Evolutionary conservation across 2,329 filamentous ascomycete species (phyloP).

Genomic region (Diaporthe vaccinii): DNA sequence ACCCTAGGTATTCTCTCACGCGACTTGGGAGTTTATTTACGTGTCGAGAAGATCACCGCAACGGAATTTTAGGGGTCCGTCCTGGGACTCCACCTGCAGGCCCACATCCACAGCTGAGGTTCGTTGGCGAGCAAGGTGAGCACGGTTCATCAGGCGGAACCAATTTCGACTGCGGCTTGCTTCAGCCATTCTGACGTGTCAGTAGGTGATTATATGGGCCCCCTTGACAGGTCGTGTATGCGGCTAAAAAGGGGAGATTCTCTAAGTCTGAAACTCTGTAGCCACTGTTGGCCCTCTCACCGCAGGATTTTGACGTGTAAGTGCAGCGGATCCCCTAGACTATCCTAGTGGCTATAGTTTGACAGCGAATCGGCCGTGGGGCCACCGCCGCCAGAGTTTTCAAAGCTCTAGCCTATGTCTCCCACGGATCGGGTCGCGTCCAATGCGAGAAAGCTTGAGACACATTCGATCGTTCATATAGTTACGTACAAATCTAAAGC

Average conservation of each 20-base stretch:
- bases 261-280: constrained; percentile 18
- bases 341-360: constrained; percentile 27
- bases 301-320: constrained; percentile 30
- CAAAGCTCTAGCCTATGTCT: not conserved
- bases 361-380: constrained; percentile 29
- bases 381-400: constrained; percentile 26
- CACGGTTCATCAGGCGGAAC: constrained; percentile 33
- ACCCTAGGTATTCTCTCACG: not conserved
- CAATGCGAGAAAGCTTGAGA: not conserved
- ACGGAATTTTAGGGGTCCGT: constrained; percentile 33
- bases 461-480: not conserved
- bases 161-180: constrained; percentile 1
- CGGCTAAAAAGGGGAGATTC: constrained; percentile 29
- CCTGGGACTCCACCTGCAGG: constrained; percentile 22
- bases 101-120: constrained; percentile 32
- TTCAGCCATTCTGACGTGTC: constrained; percentile 31
- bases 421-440: not conserved
- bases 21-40: constrained; percentile 28
- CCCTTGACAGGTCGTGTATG: constrained; percentile 22
- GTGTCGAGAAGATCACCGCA: constrained; percentile 14
- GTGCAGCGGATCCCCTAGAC: constrained; percentile 28
- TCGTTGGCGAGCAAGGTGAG: constrained; percentile 35
- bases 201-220: constrained; percentile 19
- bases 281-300: constrained; percentile 13
- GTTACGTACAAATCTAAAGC: constrained; percentile 12